Evolutionary conservation across 441 rosid genomes (phyloP).

Genomic region (Populus trichocarpa): DNA sequence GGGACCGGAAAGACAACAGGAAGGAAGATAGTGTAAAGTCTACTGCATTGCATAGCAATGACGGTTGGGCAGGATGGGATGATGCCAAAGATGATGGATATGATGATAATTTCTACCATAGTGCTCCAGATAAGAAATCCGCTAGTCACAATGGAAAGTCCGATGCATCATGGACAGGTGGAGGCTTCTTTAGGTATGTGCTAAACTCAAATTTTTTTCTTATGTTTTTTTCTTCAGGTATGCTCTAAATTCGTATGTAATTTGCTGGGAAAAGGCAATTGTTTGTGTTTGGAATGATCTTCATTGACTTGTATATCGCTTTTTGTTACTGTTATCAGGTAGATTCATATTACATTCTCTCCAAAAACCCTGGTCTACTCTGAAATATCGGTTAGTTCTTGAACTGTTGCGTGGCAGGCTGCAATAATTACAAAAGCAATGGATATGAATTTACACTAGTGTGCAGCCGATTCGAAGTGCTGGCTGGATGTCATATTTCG

Average conservation of each 20-base stretch:
- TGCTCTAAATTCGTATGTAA: background rate
- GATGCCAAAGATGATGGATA: conserved; percentile 75
- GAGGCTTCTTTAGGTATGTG: conserved; percentile 58
- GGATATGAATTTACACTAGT: conserved; percentile 3
- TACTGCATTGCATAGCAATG: conserved; percentile 43
- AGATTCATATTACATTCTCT: background rate
- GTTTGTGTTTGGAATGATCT: background rate
- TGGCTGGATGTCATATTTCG: background rate
- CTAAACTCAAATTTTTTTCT: background rate
- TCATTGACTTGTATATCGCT: background rate
- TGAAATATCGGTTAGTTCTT: conserved; percentile 1
- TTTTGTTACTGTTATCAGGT: conserved; percentile 9
- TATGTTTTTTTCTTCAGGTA: background rate
- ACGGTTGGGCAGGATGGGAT: conserved; percentile 90
- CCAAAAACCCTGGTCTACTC: conserved; percentile 2
- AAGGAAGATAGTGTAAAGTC: conserved; percentile 46
- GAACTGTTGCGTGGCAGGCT: background rate
- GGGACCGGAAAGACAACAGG: conserved; percentile 60
- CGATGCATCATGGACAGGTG: conserved; percentile 83
- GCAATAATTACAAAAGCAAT: background rate
- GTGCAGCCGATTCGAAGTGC: conserved; percentile 13
- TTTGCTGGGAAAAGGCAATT: background rate
- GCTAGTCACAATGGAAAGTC: conserved; percentile 65
- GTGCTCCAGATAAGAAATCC: conserved; percentile 44
- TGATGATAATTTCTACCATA: conserved; percentile 49